Percentiles rank a stretch among this genome's conserved stretches.
These are phyloP conservation scores for Trichosanthes cucumerina DNA, from an alignment of 306 rosid genomes.

Conservation along the genomic window DNA sequence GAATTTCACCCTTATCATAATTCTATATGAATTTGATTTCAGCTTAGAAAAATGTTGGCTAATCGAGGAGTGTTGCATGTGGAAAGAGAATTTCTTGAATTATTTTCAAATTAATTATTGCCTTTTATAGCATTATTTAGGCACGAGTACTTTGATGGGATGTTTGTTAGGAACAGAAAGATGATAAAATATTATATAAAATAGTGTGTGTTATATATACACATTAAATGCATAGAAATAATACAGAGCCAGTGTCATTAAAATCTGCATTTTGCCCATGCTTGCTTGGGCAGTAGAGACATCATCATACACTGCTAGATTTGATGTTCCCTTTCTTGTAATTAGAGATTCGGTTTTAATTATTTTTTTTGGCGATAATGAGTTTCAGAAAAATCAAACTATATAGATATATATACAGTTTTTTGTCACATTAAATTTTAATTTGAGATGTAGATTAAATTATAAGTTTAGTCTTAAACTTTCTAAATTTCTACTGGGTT, in stretches of 20 bases:
- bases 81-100: background rate
- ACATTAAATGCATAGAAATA: slow-evolving; percentile 6
- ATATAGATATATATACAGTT: too few relatives aligned
- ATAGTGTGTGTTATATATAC: background rate
- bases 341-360: slow-evolving; percentile 22
- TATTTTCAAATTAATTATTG: background rate
- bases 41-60: background rate
- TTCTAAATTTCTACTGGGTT: too few relatives aligned
- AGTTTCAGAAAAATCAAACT: background rate
- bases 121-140: background rate
- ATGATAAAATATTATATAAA: background rate
- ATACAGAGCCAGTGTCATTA: background rate
- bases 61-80: background rate
- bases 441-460: too few relatives aligned
- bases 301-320: slow-evolving; percentile 1
- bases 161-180: background rate
- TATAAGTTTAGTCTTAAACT: too few relatives aligned
- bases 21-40: background rate
- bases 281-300: slow-evolving; percentile 5
- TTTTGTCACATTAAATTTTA: too few relatives aligned
- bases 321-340: slow-evolving; percentile 27
- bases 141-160: slow-evolving; percentile 9
- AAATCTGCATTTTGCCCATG: slow-evolving; percentile 12
- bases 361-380: background rate
- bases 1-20: background rate